Base-by-base conservation (phyloP, 306 rosid species). In the Corylus avellana region DNA sequence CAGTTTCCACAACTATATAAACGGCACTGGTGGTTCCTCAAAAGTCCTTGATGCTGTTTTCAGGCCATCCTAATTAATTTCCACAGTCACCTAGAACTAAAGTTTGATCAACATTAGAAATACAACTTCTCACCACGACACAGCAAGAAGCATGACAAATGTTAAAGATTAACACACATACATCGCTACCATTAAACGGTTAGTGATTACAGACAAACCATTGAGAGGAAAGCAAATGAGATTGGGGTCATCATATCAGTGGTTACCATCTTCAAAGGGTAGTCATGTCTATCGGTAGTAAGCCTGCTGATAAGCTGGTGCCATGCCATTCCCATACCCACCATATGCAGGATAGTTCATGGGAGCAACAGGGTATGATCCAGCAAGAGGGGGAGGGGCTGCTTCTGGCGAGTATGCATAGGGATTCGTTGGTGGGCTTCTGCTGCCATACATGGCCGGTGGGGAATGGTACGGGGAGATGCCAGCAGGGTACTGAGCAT, bases 231-330 rank as follows among this genome's bases (percentile, higher is more conserved):
- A 89, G 92, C 78, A 85, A 82, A 91, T 78, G 86, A 88, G 92
- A 90, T 87, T 83, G 75, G 78, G 86, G 86, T 95, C 93, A 84
- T 83, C 86, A 83, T 89, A 96, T 96, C 99, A 96, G 99, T 92
- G 90, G 96, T 96, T 91, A 91, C 99, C 97, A 81, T 96, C 97
- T 86, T 90, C 87, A 75, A 54, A 48, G 84, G 82, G 91, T 75
- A 78, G 91, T 90, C 91, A 87, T 81, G 77, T 89, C 97, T 91
- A 96, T 90, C 97, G 96, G 98, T 96, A 93, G 97, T 96, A 96
- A 89, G 99, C 99, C 92, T 90, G 99, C 95, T 95, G 98, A 93
- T 96, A 96, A 89, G 96, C 87, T 79, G 96, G 93, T 76, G 97
- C 92, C 94, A 95, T 78, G 55, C 96, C 93, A 80, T 89, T 92